A percentile compares a stretch with the other conserved stretches of the same genome.
Evolutionary conservation across 768 basidiomycete species (phyloP).

Genomic region (Tephrocybe sp.): DNA sequence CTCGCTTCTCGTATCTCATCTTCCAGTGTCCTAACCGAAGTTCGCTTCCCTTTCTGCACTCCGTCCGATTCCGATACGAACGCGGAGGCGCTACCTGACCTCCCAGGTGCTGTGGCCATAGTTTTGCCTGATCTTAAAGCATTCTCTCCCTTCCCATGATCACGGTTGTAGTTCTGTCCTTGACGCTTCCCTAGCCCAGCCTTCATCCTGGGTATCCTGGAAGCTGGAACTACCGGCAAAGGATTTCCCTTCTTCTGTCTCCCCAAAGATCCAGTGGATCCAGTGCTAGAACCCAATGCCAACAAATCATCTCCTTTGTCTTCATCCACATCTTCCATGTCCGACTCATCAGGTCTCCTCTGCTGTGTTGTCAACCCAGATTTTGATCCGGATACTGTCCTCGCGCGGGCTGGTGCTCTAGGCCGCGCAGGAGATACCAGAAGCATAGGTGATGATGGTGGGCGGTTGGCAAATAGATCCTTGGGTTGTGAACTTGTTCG

Average conservation of each 20-base stretch:
- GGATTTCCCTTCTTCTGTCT: background rate
- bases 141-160: background rate
- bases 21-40: conserved; percentile 53
- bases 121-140: background rate
- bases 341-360: conserved; percentile 13
- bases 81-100: background rate
- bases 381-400: conserved; percentile 9
- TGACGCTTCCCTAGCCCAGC: background rate
- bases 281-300: too few relatives aligned
- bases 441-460: conserved; percentile 65
- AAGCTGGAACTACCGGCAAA: background rate
- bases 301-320: conserved; percentile 31
- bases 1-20: conserved; percentile 57
- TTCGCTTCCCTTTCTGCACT: conserved; percentile 23
- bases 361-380: conserved; percentile 1
- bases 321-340: conserved; percentile 23
- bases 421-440: conserved; percentile 52
- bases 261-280: too few relatives aligned
- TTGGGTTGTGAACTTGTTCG: conserved; percentile 13
- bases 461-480: conserved; percentile 56
- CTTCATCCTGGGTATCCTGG: conserved; percentile 7
- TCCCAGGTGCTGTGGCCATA: background rate
- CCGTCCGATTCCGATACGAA: conserved; percentile 13
- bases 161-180: background rate
- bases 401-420: conserved; percentile 52